Base-by-base conservation (phyloP, 2,329 filamentous ascomycete species). In the Alternaria atra region DNA sequence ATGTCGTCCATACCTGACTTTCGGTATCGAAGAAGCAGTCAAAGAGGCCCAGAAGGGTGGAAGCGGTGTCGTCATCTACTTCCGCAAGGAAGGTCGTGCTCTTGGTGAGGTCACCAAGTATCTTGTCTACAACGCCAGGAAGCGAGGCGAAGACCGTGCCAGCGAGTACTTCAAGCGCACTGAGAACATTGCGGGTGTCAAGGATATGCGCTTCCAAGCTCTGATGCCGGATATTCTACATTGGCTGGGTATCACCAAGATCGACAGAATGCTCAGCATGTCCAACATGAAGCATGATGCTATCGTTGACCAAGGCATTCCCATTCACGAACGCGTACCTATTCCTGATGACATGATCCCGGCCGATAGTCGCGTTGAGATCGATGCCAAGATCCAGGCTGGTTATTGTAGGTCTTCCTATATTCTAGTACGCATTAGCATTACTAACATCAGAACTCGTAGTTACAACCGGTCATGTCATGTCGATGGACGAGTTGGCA, bases 251-350 rank as follows among this genome's bases (percentile, higher is more conserved):
- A 97, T 99, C 76, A 95, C 91, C 77, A 98, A 98, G 85, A 98
- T 99, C 75, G 95, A 99, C 79, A 87, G 94, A 62, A 99, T 98
- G 95, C 84, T 97, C 71, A 97, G 92, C 82, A 98, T 98, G 95
- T 97, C 92, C 81, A 97, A 98, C 81, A 94, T 94, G 91, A 94
- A 95, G 83, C 90, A 95, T 80, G 92, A 95, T 81, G 92, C 92
- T 54, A 94, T 95, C 73, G 92, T 95, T 54, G 87, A 89, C 60
- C 91, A 94, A 82, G 91, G 91, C 58, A 94, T 94, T 69, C 92
- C 93, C 30, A 97, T 97, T 70, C 86, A 91, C 72, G 93, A 97
- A 81, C 87, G 94, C 62, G 89, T 98, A 48, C 93, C 96, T 62
- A 92, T 98, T 66, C 95, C 94, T 4, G 93, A 97, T 67, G 91